A percentile compares a stretch with the other conserved stretches of the same genome.
Evolutionary conservation across 176 grass and related monocot genomes (phyloP).

Genomic region (Aegilops bicornis): DNA sequence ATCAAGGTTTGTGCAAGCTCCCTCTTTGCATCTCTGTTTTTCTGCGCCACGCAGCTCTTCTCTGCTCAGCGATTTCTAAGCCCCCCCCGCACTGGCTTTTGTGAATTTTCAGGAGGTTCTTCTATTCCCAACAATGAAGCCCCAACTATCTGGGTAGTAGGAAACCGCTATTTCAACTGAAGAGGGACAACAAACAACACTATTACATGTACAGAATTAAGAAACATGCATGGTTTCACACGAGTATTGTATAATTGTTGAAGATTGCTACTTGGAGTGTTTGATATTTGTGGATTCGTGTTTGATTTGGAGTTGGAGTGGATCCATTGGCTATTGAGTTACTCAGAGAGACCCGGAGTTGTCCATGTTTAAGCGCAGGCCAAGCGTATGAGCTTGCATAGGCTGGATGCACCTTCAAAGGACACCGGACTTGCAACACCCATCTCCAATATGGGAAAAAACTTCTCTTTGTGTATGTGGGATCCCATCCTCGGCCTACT

Average conservation of each 20-base stretch:
- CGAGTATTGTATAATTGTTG: neutral
- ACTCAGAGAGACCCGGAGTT: no score
- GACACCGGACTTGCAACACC: no score
- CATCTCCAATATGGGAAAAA: no score
- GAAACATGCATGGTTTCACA: neutral
- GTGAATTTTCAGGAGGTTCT: constrained; percentile 3
- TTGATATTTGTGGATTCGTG: no score
- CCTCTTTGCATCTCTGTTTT: neutral
- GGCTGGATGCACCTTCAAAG: no score
- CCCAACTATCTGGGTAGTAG: neutral
- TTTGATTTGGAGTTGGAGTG: no score
- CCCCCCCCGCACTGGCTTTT: neutral
- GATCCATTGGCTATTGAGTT: no score
- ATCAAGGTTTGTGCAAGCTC: neutral
- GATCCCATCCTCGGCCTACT: no score
- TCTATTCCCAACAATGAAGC: constrained; percentile 1
- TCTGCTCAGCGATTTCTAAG: neutral
- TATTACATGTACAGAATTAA: neutral
- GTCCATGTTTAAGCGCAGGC: no score
- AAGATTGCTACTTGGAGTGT: no score
- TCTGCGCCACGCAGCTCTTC: neutral
- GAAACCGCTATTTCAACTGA: neutral
- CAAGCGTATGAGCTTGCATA: no score
- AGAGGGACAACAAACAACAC: neutral
- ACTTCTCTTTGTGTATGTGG: no score